Conservation (phyloP, 2,329 filamentous ascomycete genomes). For the Scedosporium aurantiacum region DNA sequence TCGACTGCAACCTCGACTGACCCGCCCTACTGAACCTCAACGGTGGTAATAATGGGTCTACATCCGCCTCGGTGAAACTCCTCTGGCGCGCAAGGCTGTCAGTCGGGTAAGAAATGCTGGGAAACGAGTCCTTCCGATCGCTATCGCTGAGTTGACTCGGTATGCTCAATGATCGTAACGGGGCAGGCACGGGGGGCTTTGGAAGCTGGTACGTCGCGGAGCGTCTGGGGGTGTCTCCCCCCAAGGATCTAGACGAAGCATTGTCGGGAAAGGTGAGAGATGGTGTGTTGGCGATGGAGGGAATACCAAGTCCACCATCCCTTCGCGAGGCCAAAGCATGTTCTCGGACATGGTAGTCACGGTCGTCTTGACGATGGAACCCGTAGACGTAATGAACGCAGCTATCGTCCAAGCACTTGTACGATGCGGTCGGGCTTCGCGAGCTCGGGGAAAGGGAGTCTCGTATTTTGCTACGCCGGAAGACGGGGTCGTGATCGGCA, state of each 20-base stretch:
- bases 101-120: conserved; percentile 27
- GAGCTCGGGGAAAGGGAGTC: conserved; percentile 1
- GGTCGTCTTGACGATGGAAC: conserved; percentile 37
- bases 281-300: conserved; percentile 21
- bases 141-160: conserved; percentile 24
- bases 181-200: conserved; percentile 13
- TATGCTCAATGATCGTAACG: conserved; percentile 24
- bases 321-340: conserved; percentile 21
- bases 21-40: conserved; percentile 41
- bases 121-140: conserved; percentile 22
- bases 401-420: conserved; percentile 44
- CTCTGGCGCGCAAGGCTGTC: conserved; percentile 24
- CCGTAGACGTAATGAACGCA: conserved; percentile 50
- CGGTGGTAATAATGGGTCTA: conserved; percentile 42
- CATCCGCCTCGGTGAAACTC: conserved; percentile 33
- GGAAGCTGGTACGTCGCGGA: conserved; percentile 25
- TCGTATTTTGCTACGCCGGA: conserved; percentile 24
- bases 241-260: conserved; percentile 16
- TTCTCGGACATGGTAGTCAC: conserved; percentile 37
- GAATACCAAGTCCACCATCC: conserved; percentile 32
- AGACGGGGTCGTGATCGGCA: conserved; percentile 34
- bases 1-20: conserved; percentile 43
- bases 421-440: conserved; percentile 22
- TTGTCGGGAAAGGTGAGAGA: conserved; percentile 12
- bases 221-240: conserved; percentile 15